Conservation (phyloP, 108 stramenopile genomes). For the Nitzschia inconspicua region DNA sequence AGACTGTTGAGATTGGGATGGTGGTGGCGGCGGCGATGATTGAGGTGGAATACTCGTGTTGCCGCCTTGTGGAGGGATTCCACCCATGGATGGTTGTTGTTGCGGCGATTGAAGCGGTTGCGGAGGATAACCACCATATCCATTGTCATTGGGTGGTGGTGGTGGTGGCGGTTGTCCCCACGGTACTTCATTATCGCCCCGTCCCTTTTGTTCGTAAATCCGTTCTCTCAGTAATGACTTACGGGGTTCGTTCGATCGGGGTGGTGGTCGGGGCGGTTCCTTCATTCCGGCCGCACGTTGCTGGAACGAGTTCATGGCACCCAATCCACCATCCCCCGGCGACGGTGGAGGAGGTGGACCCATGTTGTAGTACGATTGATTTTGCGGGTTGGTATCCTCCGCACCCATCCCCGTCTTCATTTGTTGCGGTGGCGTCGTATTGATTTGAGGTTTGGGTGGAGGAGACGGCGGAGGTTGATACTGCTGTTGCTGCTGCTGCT, state of each 20-base stretch:
- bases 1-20: neutral
- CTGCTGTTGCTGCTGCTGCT: neutral
- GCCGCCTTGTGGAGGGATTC: neutral
- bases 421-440: neutral
- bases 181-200: slow-evolving; percentile 6
- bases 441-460: neutral
- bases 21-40: neutral
- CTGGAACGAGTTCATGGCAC: neutral
- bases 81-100: neutral
- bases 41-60: neutral
- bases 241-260: slow-evolving; percentile 1
- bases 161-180: neutral
- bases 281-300: slow-evolving; percentile 1
- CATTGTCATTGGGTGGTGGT: too few relatives aligned
- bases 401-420: neutral
- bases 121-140: neutral
- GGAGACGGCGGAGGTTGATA: neutral
- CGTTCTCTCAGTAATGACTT: slow-evolving; percentile 4
- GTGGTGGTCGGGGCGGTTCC: slow-evolving; percentile 8
- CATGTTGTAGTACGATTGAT: neutral
- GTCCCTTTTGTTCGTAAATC: slow-evolving; percentile 4
- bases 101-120: neutral
- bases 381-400: neutral
- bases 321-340: neutral
- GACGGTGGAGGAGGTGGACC: too few relatives aligned